Conservation (phyloP, 139 green algal species). For the Micractinium conductrix region DNA sequence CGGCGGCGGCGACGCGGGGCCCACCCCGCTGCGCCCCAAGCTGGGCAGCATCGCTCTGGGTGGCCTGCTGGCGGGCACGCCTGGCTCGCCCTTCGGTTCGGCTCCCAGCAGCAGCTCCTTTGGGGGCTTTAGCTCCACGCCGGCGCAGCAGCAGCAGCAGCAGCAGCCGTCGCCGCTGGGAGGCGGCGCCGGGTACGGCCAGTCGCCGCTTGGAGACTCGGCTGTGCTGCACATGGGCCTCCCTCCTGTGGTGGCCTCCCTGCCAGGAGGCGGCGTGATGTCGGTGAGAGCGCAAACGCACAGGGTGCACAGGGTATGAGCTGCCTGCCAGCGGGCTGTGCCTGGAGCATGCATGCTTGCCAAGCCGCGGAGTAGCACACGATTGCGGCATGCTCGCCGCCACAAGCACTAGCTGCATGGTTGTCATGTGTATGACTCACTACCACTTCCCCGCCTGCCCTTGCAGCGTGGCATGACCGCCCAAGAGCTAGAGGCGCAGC, state of each 20-base stretch:
- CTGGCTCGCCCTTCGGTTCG: conserved; percentile 11
- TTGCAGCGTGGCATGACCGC: conserved; percentile 44
- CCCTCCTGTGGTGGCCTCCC: not conserved
- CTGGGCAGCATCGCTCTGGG: conserved; percentile 51
- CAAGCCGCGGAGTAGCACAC: no score
- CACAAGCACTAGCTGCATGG: no score
- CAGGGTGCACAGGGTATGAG: not conserved
- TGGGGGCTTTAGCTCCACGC: conserved; percentile 17
- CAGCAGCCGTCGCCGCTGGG: conserved; percentile 8
- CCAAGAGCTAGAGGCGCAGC: conserved; percentile 58
- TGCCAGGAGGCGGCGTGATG: not conserved
- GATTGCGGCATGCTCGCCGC: no score
- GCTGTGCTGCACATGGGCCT: conserved; percentile 2
- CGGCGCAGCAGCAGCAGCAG: not conserved
- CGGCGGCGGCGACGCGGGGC: not conserved
- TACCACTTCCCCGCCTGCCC: no score
- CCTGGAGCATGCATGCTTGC: no score
- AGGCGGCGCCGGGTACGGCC: not conserved
- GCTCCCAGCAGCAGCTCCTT: conserved; percentile 4
- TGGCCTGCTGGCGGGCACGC: conserved; percentile 34
- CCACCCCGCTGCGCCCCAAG: not conserved
- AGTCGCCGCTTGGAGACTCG: not conserved
- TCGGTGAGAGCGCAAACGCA: conserved; percentile 5
- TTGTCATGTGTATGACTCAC: not conserved
- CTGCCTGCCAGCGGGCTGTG: not conserved